phyloP scores from a whole-genome alignment of 306 rosid species.

The Lupinus albus region DNA sequence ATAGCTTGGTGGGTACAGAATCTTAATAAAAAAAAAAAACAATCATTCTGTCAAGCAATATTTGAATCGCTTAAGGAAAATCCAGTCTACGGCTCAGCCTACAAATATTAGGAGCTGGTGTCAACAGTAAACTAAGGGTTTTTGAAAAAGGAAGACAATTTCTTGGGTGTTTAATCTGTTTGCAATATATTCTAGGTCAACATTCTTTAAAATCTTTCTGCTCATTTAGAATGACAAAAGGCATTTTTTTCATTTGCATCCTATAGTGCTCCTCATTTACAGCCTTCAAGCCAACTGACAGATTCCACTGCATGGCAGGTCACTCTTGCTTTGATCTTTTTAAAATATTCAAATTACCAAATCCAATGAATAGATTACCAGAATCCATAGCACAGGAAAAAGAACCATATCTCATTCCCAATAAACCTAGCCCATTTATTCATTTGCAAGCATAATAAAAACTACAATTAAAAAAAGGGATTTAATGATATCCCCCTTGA shows the following conservation, averaged over 20 bases:
- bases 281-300: neutral
- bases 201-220: slow-evolving; percentile 28
- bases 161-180: neutral
- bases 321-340: slow-evolving; percentile 17
- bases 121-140: slow-evolving; percentile 8
- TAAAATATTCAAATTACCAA: slow-evolving; percentile 29
- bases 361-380: slow-evolving; percentile 29
- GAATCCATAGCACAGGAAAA: slow-evolving; percentile 3
- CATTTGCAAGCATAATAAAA: slow-evolving; percentile 39
- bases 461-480: slow-evolving; percentile 23
- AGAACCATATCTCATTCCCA: slow-evolving; percentile 16
- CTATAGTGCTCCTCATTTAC: slow-evolving; percentile 30
- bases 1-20: slow-evolving; percentile 13
- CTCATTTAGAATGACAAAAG: slow-evolving; percentile 21
- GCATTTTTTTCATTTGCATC: neutral
- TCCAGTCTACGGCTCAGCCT: neutral
- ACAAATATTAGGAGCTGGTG: slow-evolving; percentile 8
- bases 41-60: slow-evolving; percentile 21
- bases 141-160: slow-evolving; percentile 8
- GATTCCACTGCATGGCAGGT: slow-evolving; percentile 3
- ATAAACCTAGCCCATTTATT: slow-evolving; percentile 17
- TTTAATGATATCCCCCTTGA: slow-evolving; percentile 17
- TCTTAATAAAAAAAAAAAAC: slow-evolving; percentile 16
- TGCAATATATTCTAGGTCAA: slow-evolving; percentile 5
- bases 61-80: slow-evolving; percentile 23